Evolutionary conservation across 768 basidiomycete species (phyloP).

Genomic region (Suillus discolor): DNA sequence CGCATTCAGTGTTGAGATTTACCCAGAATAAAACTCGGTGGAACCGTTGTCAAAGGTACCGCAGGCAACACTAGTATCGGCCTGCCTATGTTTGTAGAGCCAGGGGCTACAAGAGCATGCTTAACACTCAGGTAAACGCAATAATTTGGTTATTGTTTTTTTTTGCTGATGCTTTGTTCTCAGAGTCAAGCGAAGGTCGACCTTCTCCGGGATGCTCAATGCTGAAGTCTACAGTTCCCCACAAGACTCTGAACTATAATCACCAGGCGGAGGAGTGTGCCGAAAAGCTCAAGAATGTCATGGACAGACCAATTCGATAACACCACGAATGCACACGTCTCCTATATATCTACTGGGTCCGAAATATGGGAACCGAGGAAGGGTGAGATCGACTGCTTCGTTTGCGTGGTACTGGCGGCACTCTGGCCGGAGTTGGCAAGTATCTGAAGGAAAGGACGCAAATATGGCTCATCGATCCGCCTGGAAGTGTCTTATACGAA

Average conservation of each 20-base stretch:
- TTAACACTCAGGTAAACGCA: slow-evolving; percentile 74
- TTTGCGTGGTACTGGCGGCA: slow-evolving; percentile 96
- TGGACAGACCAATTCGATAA: slow-evolving; percentile 99
- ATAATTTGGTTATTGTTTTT: neutral
- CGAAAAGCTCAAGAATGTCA: slow-evolving; percentile 67
- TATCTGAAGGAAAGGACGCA: slow-evolving; percentile 86
- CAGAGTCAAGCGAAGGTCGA: slow-evolving; percentile 99
- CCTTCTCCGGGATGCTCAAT: slow-evolving; percentile 93
- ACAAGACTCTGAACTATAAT: slow-evolving; percentile 94
- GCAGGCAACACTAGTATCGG: slow-evolving; percentile 99
- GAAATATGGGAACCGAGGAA: slow-evolving; percentile 93
- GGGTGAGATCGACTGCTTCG: slow-evolving; percentile 85
- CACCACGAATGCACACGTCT: slow-evolving; percentile 85
- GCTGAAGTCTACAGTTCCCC: slow-evolving; percentile 96
- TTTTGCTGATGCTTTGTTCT: neutral
- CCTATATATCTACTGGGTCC: slow-evolving; percentile 89
- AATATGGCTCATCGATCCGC: slow-evolving; percentile 95
- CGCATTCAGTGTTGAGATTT: neutral
- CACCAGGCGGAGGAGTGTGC: slow-evolving; percentile 95
- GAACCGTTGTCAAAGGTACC: slow-evolving; percentile 96
- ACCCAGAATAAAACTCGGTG: slow-evolving; percentile 78
- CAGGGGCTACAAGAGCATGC: slow-evolving; percentile 97
- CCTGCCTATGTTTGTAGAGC: slow-evolving; percentile 89
- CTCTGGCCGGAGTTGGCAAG: slow-evolving; percentile 87
- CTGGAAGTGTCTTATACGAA: slow-evolving; percentile 88